Evolutionary conservation across 2,329 filamentous ascomycete species (phyloP).

Genomic region (Penicillium palitans): DNA sequence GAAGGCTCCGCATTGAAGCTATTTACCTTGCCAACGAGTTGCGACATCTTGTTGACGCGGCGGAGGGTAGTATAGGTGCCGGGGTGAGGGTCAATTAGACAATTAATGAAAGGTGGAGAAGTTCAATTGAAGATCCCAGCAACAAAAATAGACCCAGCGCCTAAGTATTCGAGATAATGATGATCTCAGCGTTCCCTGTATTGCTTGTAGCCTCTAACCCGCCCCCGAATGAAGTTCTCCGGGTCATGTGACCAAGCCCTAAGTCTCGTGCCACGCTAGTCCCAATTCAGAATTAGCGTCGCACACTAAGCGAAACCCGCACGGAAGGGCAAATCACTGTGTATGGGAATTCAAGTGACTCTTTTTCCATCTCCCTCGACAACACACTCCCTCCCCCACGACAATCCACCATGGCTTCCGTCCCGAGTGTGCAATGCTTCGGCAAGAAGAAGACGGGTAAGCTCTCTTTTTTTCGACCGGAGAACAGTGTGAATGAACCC

Average conservation of each 20-base stretch:
- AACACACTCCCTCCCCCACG: conserved; percentile 43
- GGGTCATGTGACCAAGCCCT: conserved; percentile 35
- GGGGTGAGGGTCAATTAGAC: background rate
- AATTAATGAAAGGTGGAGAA: background rate
- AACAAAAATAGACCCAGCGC: background rate
- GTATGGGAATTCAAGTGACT: conserved; percentile 29
- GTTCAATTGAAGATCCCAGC: conserved; percentile 1
- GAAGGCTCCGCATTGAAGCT: conserved; percentile 11
- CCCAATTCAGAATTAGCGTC: conserved; percentile 31
- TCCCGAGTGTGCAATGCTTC: conserved; percentile 93
- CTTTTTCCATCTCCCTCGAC: conserved; percentile 39
- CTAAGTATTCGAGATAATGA: conserved; percentile 4
- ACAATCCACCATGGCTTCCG: conserved; percentile 68
- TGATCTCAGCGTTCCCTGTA: conserved; percentile 8
- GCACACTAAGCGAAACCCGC: conserved; percentile 47
- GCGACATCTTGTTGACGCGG: conserved; percentile 41
- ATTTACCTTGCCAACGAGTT: conserved; percentile 47
- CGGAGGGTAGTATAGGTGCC: conserved; percentile 1
- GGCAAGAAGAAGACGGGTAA: conserved; percentile 88
- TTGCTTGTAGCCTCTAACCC: conserved; percentile 6
- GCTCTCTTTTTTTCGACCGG: conserved; percentile 21
- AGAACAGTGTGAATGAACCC: conserved; percentile 4
- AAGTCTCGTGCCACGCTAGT: conserved; percentile 25
- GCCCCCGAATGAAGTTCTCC: conserved; percentile 7
- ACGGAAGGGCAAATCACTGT: conserved; percentile 37